phyloP scores from a whole-genome alignment of 495 filamentous ascomycete species.

The Penicillium daleae region DNA sequence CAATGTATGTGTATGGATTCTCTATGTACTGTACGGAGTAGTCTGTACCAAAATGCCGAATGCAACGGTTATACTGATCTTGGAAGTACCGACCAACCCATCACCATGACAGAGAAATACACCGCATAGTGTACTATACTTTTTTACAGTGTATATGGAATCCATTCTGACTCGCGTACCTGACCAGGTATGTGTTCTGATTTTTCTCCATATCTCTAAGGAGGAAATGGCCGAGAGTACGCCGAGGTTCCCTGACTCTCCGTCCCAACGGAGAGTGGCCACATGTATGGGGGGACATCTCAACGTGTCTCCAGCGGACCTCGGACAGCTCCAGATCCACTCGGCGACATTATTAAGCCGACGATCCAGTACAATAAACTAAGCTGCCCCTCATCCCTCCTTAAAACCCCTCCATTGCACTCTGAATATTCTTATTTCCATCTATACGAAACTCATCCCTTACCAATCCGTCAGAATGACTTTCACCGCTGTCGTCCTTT shows the following conservation, averaged over 20 bases:
- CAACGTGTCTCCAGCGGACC: background rate
- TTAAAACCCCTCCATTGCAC: background rate
- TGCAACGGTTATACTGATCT: too few species aligned
- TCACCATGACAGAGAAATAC: too few species aligned
- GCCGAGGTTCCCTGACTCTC: background rate
- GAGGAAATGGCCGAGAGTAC: background rate
- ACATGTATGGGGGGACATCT: slow-evolving; percentile 1
- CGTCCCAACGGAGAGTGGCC: background rate
- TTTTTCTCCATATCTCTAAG: background rate
- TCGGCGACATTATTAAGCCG: slow-evolving; percentile 13
- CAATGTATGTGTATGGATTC: background rate
- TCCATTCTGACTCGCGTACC: background rate
- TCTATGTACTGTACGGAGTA: too few species aligned
- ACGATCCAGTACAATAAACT: background rate
- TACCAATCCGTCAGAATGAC: slow-evolving; percentile 20
- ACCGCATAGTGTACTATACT: too few species aligned
- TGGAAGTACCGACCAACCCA: too few species aligned
- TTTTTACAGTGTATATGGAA: background rate
- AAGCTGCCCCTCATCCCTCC: background rate
- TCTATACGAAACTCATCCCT: background rate
- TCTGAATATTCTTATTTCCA: background rate
- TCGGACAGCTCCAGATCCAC: background rate
- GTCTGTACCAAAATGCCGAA: too few species aligned
- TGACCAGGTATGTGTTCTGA: background rate
- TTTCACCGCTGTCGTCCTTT: slow-evolving; percentile 25